A percentile compares a stretch with the other conserved stretches of the same genome.
Conservation (phyloP, 192 early-diverging fungal genomes). For the Linnemannia zychae region DNA sequence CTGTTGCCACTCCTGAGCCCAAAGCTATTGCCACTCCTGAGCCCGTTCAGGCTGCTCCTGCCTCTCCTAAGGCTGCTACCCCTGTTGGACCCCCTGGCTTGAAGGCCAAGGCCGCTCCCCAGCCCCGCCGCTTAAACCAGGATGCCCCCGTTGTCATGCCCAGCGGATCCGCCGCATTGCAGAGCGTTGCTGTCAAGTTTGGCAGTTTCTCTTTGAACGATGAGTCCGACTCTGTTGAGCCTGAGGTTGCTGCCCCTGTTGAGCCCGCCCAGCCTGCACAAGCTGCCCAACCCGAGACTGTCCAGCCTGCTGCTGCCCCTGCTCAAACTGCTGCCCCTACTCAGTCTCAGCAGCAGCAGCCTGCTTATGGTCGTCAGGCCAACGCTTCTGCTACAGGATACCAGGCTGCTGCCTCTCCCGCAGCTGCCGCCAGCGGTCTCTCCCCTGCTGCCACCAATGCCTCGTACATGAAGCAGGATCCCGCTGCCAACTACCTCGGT, state of each 20-base stretch:
- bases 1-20: not conserved
- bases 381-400: conserved; percentile 35
- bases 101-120: conserved; percentile 53
- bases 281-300: conserved; percentile 17
- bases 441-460: conserved; percentile 49
- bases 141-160: conserved; percentile 95
- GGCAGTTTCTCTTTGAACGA: conserved; percentile 80
- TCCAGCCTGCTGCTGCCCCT: conserved; percentile 1
- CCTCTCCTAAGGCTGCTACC: conserved; percentile 25
- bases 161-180: conserved; percentile 69
- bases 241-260: conserved; percentile 19
- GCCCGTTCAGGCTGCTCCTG: conserved; percentile 20
- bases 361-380: conserved; percentile 34
- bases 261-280: conserved; percentile 24
- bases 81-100: conserved; percentile 62
- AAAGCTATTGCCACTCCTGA: conserved; percentile 17
- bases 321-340: conserved; percentile 7
- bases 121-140: conserved; percentile 85
- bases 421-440: conserved; percentile 41
- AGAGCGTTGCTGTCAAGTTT: conserved; percentile 84
- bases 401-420: conserved; percentile 25
- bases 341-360: conserved; percentile 27
- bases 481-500: conserved; percentile 65
- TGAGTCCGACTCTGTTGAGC: conserved; percentile 53
- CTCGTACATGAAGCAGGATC: conserved; percentile 49